phyloP scores from a whole-genome alignment of 306 rosid species.

The Cajanus cajan region DNA sequence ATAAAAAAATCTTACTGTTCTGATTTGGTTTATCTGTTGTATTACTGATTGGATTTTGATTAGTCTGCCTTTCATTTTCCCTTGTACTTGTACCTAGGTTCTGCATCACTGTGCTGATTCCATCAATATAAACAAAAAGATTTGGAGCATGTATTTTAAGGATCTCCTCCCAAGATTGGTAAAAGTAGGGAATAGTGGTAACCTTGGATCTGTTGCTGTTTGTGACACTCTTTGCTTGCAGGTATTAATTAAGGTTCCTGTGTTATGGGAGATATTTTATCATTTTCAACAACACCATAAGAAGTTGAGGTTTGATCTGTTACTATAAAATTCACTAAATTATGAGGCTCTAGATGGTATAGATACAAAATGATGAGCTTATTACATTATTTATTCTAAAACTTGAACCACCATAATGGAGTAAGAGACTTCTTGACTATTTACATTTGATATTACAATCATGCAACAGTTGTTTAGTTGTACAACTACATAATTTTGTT shows the following conservation, averaged over 20 bases:
- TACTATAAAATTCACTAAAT: not conserved
- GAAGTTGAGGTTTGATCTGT: not conserved
- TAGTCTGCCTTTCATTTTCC: slow-evolving; percentile 4
- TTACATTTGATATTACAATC: not conserved
- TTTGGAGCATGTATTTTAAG: slow-evolving; percentile 53
- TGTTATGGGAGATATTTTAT: not conserved
- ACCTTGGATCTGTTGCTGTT: slow-evolving; percentile 55
- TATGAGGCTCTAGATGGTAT: not conserved
- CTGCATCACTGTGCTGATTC: slow-evolving; percentile 52
- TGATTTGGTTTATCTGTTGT: slow-evolving; percentile 6
- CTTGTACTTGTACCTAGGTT: slow-evolving; percentile 42
- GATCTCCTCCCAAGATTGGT: slow-evolving; percentile 61
- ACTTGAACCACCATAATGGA: not conserved
- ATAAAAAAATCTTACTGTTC: not conserved
- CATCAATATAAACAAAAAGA: slow-evolving; percentile 49
- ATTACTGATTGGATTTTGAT: slow-evolving; percentile 4
- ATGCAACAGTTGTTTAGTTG: not conserved
- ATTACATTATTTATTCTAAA: not conserved
- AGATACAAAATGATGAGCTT: not conserved
- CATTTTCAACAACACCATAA: not conserved
- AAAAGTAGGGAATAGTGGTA: slow-evolving; percentile 47
- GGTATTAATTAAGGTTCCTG: slow-evolving; percentile 33
- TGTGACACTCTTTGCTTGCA: slow-evolving; percentile 65
- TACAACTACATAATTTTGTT: not conserved
- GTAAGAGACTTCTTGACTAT: not conserved